These are phyloP conservation scores for Pseudozyma pruni DNA, from an alignment of 1,284 basidiomycete species.

Conservation along the genomic window DNA sequence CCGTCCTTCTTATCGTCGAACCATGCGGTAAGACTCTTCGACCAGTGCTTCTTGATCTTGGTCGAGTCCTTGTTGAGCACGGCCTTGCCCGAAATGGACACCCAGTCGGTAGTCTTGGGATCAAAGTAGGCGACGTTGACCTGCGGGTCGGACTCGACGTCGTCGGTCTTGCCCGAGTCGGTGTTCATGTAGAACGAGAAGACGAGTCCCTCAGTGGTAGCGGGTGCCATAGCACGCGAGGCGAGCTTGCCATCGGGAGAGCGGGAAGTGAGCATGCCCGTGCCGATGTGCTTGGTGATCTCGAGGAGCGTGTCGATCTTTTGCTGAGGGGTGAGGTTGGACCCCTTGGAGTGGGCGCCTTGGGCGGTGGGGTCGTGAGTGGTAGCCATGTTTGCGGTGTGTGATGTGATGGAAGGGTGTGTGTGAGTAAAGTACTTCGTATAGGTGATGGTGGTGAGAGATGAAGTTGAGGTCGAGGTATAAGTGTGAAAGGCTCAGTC, in stretches of 20 bases:
- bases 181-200: slow-evolving; percentile 59
- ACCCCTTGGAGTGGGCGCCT: slow-evolving; percentile 38
- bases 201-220: slow-evolving; percentile 72
- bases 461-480: slow-evolving; percentile 2
- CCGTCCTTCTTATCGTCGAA: slow-evolving; percentile 89
- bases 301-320: slow-evolving; percentile 52
- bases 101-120: slow-evolving; percentile 81
- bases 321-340: slow-evolving; percentile 42
- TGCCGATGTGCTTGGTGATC: slow-evolving; percentile 52
- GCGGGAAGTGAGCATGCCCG: slow-evolving; percentile 82
- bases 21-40: slow-evolving; percentile 72
- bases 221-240: slow-evolving; percentile 83
- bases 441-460: no score
- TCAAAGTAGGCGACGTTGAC: slow-evolving; percentile 74
- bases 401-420: no score
- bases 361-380: slow-evolving; percentile 55
- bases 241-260: slow-evolving; percentile 80
- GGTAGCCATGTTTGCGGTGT: slow-evolving; percentile 31
- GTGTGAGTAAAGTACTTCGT: no score
- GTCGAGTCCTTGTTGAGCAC: slow-evolving; percentile 46
- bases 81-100: slow-evolving; percentile 81
- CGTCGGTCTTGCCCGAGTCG: slow-evolving; percentile 60
- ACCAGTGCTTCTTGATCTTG: slow-evolving; percentile 63
- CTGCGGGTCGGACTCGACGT: slow-evolving; percentile 50
- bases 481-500: slow-evolving; percentile 3